Percentiles rank a stretch among this genome's conserved stretches.
These are phyloP conservation scores for Tilletia walkeri DNA, from an alignment of 1,284 basidiomycete genomes.

Conservation along the genomic window DNA sequence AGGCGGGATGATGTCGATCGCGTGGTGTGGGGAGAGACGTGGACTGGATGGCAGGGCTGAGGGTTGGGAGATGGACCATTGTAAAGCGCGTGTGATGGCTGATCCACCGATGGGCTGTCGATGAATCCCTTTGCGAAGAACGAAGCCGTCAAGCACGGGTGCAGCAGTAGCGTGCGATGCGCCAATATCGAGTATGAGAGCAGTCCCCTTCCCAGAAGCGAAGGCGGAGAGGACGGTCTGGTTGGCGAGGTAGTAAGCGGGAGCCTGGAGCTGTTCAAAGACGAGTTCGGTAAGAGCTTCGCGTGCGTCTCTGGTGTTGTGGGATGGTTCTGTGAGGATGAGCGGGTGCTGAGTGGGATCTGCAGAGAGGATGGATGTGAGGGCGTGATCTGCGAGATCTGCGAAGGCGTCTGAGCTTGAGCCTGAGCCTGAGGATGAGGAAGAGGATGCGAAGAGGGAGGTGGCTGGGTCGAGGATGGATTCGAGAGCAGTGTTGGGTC, in stretches of 20 bases:
- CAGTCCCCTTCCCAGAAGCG: slow-evolving; percentile 91
- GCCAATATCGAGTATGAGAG: slow-evolving; percentile 90
- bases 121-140: slow-evolving; percentile 80
- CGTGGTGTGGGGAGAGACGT: not conserved
- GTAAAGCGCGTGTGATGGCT: slow-evolving; percentile 30
- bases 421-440: slow-evolving; percentile 58
- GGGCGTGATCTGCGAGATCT: slow-evolving; percentile 32
- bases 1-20: slow-evolving; percentile 66
- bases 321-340: slow-evolving; percentile 90
- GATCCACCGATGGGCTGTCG: slow-evolving; percentile 48
- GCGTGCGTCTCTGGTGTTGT: slow-evolving; percentile 85
- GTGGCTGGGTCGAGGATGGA: slow-evolving; percentile 75
- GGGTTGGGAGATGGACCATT: slow-evolving; percentile 16
- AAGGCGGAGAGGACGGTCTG: slow-evolving; percentile 96
- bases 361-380: slow-evolving; percentile 32
- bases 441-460: slow-evolving; percentile 74
- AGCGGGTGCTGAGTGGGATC: slow-evolving; percentile 76
- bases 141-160: slow-evolving; percentile 96
- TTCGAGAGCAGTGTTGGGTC: slow-evolving; percentile 57
- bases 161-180: slow-evolving; percentile 83
- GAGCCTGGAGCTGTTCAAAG: slow-evolving; percentile 91
- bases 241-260: slow-evolving; percentile 96
- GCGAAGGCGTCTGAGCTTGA: slow-evolving; percentile 31
- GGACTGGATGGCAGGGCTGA: slow-evolving; percentile 3
- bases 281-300: slow-evolving; percentile 93